A percentile compares a stretch with the other conserved stretches of the same genome.
Evolutionary conservation across 2,329 filamentous ascomycete species (phyloP).

Genomic region (Exserohilum turcica): DNA sequence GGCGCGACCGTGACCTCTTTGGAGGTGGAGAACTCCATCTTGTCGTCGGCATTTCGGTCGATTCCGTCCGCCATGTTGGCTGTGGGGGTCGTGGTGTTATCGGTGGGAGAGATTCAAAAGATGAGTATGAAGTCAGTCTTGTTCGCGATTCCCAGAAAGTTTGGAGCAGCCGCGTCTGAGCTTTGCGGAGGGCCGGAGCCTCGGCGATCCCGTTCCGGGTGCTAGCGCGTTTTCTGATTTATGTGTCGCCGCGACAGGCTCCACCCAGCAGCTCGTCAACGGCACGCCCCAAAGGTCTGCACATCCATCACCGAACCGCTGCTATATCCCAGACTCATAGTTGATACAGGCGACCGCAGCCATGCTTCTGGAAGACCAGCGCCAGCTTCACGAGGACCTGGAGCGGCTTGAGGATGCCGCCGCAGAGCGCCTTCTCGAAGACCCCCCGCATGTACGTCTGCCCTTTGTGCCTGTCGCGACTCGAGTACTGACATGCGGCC

Average conservation of each 20-base stretch:
- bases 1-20: conserved; percentile 96
- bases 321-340: conserved; percentile 23
- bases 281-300: conserved; percentile 33
- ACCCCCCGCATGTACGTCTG: conserved; percentile 77
- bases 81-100: conserved; percentile 1
- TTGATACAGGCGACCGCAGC: conserved; percentile 29
- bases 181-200: conserved; percentile 21
- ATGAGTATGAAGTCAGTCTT: conserved; percentile 10
- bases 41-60: conserved; percentile 91
- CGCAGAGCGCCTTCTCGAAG: conserved; percentile 83
- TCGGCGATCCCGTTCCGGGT: conserved; percentile 18
- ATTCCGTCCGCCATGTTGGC: conserved; percentile 85
- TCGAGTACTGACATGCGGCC: conserved; percentile 12
- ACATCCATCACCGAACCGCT: conserved; percentile 14
- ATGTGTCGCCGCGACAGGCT: conserved; percentile 18
- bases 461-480: background rate
- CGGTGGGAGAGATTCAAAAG: background rate
- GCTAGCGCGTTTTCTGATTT: conserved; percentile 25
- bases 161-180: conserved; percentile 23
- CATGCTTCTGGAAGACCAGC: conserved; percentile 90
- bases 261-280: conserved; percentile 18
- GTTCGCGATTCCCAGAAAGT: conserved; percentile 27
- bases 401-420: conserved; percentile 95
- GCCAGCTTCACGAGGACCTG: conserved; percentile 92
- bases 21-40: conserved; percentile 97